Base-by-base conservation (phyloP, 306 rosid genomes). In the Delonix regia region DNA sequence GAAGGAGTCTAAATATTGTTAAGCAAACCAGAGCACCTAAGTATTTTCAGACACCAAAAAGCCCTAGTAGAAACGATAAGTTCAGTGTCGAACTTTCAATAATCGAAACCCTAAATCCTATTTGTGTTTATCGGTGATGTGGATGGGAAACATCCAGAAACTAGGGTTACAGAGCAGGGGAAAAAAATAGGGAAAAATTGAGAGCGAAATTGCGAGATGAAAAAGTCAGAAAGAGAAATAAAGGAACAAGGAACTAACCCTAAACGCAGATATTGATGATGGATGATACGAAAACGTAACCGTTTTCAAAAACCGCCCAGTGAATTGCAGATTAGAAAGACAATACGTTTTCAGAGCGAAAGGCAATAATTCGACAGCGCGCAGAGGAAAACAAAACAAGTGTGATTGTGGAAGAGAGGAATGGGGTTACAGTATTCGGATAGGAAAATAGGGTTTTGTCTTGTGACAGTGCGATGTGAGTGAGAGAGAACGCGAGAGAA, bases 361-460 rank as follows among this genome's bases (percentile, higher is more conserved):
- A 51, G 10, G 57, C 24, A 12, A 41, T 34, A 66, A 41, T 41
- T 65, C 5, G n/a, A 9, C 3, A 45, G 51, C 47, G 47, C 47
- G 47, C 47, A 42, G 45, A 38, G 0, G 10, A 21, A 66, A 66
- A 66, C 0, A 22, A 41, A 64, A 24, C 48, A 34, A 71, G 57
- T 25, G 19, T 25, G 83, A 77, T 63, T 60, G 71, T 15, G 15
- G 52, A 77, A 73, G 60, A 77, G 21, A 2, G 45, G 85, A 87
- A 81, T 81, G 90, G 84, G 86, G 83, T 74, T 80, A 39, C 33
- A 12, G 72, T 38, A 57, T 68, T 48, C 19, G 56, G 78, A 75
- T 45, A 45, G 42, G 70, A 65, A 67, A 88, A 80, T 88, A 89
- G 90, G 93, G 91, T 89, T 89, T 89, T 86, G 87, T 13, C 25